Conservation (phyloP, 139 green algal species). For the Chlamydomonas schloesseri region DNA sequence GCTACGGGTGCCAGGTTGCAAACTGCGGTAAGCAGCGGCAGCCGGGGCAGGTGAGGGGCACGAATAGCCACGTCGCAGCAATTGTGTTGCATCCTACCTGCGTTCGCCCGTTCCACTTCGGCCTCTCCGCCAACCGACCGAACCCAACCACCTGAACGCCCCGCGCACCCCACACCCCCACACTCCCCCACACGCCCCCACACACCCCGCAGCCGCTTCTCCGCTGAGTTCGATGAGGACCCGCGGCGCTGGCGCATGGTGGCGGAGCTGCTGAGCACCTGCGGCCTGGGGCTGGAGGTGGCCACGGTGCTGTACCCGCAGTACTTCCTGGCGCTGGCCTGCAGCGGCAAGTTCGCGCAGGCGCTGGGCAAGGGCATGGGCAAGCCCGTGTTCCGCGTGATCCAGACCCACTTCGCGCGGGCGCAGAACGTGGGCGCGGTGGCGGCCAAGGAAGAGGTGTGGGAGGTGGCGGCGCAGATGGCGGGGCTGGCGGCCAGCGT, state of each 20-base stretch:
- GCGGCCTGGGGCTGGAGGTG: constrained; percentile 85
- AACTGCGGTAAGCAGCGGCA: too few species aligned
- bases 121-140: too few species aligned
- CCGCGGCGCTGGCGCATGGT: constrained; percentile 80
- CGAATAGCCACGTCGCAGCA: too few species aligned
- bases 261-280: constrained; percentile 67
- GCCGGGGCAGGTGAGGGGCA: too few species aligned
- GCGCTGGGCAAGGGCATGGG: constrained; percentile 83
- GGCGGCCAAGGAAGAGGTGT: constrained; percentile 90
- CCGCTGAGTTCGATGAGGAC: constrained; percentile 82
- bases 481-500: constrained; percentile 76
- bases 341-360: constrained; percentile 32
- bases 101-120: too few species aligned
- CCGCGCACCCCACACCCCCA: too few species aligned
- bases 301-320: constrained; percentile 75
- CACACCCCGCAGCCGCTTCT: constrained; percentile 11
- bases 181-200: too few species aligned
- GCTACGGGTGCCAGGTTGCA: too few species aligned
- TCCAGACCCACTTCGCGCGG: constrained; percentile 86
- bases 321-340: constrained; percentile 75
- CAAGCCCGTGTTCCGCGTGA: constrained; percentile 85
- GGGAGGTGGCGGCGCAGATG: constrained; percentile 62
- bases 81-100: too few species aligned
- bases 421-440: constrained; percentile 90
- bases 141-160: too few species aligned